phyloP scores from a whole-genome alignment of 2,329 filamentous ascomycete species.

The Fonsecaea erecta region DNA sequence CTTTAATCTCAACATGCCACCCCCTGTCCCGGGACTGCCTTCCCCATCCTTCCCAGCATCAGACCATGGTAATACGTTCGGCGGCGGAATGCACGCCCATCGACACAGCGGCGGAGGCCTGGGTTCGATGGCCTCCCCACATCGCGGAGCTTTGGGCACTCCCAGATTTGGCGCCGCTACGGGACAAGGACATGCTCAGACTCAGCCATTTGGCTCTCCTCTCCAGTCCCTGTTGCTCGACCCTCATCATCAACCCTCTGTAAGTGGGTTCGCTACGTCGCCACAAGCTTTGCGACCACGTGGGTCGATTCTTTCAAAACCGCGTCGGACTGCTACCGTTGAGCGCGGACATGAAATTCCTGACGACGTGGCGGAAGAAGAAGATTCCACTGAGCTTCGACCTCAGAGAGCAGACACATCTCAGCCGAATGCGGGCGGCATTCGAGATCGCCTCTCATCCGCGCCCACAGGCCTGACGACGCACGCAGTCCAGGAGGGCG shows the following conservation, averaged over 20 bases:
- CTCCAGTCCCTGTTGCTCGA: conserved; percentile 53
- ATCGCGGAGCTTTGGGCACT: conserved; percentile 25
- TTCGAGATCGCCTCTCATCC: background rate
- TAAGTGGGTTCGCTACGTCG: conserved; percentile 40
- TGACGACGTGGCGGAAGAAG: conserved; percentile 29
- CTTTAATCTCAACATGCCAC: conserved; percentile 80
- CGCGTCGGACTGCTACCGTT: background rate
- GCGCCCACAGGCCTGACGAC: background rate
- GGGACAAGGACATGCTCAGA: conserved; percentile 21
- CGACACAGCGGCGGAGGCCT: conserved; percentile 17
- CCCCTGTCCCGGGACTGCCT: conserved; percentile 72
- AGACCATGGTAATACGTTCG: conserved; percentile 18
- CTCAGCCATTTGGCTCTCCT: conserved; percentile 44
- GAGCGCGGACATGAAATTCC: conserved; percentile 16
- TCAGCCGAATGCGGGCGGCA: conserved; percentile 4
- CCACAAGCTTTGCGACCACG: conserved; percentile 26
- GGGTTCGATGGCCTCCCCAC: conserved; percentile 20
- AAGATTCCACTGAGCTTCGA: conserved; percentile 7
- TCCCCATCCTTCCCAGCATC: conserved; percentile 58
- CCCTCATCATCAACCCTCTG: conserved; percentile 53
- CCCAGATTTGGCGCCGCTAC: conserved; percentile 22
- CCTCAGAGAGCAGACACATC: background rate
- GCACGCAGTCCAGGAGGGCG: conserved; percentile 18
- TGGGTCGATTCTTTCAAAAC: conserved; percentile 11
- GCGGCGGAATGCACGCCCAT: conserved; percentile 12